Percentiles rank a stretch among this genome's conserved stretches.
These are phyloP conservation scores for Deuterostichococcus epilithicus DNA, from an alignment of 139 green algal genomes.

Conservation along the genomic window DNA sequence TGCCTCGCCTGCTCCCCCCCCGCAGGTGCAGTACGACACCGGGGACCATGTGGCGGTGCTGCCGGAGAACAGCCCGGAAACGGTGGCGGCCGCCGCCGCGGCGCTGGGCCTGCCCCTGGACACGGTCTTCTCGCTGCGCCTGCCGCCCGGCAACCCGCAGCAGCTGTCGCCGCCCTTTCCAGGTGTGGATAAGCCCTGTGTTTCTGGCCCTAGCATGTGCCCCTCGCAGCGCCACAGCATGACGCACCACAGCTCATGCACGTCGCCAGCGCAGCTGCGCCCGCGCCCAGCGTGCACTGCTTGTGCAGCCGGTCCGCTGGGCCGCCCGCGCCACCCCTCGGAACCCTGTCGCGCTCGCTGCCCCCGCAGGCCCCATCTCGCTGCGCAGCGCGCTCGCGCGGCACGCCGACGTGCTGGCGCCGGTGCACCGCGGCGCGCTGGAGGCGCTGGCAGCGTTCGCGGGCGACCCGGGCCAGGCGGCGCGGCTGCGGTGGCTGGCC, in stretches of 20 bases:
- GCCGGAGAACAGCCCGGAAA: slow-evolving; percentile 62
- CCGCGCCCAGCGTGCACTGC: too few species aligned
- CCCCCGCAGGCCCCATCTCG: slow-evolving; percentile 43
- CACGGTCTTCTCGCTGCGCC: slow-evolving; percentile 45
- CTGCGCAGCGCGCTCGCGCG: slow-evolving; percentile 64
- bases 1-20: too few species aligned
- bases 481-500: slow-evolving; percentile 55
- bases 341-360: too few species aligned
- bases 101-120: slow-evolving; percentile 56
- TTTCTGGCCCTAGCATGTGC: too few species aligned
- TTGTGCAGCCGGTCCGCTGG: too few species aligned
- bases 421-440: slow-evolving; percentile 72
- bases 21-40: slow-evolving; percentile 40
- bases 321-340: too few species aligned
- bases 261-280: too few species aligned
- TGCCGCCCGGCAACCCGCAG: slow-evolving; percentile 29
- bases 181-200: slow-evolving; percentile 5
- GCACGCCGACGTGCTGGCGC: slow-evolving; percentile 76
- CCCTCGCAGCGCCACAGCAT: too few species aligned
- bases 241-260: too few species aligned
- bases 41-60: slow-evolving; percentile 92
- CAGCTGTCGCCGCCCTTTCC: slow-evolving; percentile 52
- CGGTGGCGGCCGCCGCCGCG: slow-evolving; percentile 63
- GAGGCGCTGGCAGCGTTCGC: slow-evolving; percentile 69
- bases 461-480: slow-evolving; percentile 39